A percentile compares a stretch with the other conserved stretches of the same genome.
Conservation (phyloP, 2,329 filamentous ascomycete species). For the Alternaria viburni region DNA sequence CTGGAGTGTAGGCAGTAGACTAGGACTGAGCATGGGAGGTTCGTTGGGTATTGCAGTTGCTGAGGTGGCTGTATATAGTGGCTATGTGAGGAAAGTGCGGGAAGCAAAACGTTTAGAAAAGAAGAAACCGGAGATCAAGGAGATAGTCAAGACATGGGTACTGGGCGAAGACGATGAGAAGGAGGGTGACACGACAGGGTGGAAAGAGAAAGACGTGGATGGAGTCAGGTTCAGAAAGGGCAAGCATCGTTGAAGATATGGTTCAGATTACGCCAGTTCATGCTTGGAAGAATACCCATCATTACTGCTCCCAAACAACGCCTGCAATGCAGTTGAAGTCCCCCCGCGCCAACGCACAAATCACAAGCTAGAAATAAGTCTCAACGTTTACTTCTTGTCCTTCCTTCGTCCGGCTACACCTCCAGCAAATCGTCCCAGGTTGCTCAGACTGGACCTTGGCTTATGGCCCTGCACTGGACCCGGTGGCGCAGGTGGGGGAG, state of each 20-base stretch:
- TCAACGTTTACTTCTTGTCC: constrained; percentile 34
- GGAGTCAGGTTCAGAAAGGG: constrained; percentile 52
- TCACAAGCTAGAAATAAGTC: background rate
- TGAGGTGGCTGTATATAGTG: constrained; percentile 78
- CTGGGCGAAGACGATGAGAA: constrained; percentile 42
- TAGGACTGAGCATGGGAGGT: constrained; percentile 75
- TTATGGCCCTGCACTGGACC: constrained; percentile 39
- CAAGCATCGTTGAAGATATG: constrained; percentile 49
- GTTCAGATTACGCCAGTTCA: constrained; percentile 7
- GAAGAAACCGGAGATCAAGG: constrained; percentile 67
- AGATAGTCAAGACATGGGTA: constrained; percentile 76
- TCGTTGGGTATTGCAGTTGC: constrained; percentile 73
- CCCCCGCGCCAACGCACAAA: constrained; percentile 6
- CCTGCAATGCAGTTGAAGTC: constrained; percentile 32
- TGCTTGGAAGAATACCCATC: constrained; percentile 1
- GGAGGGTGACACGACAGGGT: constrained; percentile 11
- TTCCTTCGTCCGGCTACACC: constrained; percentile 48
- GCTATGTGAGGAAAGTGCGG: constrained; percentile 73
- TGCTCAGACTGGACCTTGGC: constrained; percentile 51
- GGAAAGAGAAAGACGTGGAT: constrained; percentile 38
- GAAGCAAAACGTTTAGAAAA: constrained; percentile 70
- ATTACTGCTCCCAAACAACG: constrained; percentile 5
- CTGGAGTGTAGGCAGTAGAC: constrained; percentile 73
- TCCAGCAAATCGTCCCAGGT: constrained; percentile 54
- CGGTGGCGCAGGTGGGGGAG: constrained; percentile 22